These are phyloP conservation scores for Passalora sequoiae DNA, from an alignment of 2,329 filamentous ascomycete species.

Conservation along the genomic window DNA sequence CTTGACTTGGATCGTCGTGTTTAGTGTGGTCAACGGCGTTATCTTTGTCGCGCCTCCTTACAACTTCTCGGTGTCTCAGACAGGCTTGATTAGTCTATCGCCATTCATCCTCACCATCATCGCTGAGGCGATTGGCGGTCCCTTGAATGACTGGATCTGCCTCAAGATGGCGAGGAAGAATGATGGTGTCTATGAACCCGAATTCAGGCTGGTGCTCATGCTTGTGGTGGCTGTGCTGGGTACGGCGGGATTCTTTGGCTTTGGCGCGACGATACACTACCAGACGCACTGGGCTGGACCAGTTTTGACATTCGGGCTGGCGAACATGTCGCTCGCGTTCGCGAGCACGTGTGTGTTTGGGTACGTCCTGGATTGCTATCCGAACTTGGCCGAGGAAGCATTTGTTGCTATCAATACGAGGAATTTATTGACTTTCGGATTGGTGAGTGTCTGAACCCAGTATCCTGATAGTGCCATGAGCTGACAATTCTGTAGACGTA, in stretches of 20 bases:
- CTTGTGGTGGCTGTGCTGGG: conserved; percentile 40
- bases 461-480: neutral
- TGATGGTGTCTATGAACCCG: conserved; percentile 33
- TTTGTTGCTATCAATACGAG: conserved; percentile 50
- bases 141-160: conserved; percentile 43
- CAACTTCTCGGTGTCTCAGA: conserved; percentile 46
- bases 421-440: conserved; percentile 45
- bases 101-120: conserved; percentile 47
- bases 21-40: conserved; percentile 46
- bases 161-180: conserved; percentile 32
- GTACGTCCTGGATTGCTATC: conserved; percentile 49
- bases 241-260: conserved; percentile 46
- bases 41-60: conserved; percentile 33
- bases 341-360: conserved; percentile 47
- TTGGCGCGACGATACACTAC: conserved; percentile 43
- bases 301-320: conserved; percentile 46
- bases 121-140: conserved; percentile 43
- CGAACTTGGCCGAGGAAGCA: conserved; percentile 45
- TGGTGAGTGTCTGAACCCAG: conserved; percentile 19
- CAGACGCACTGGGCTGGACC: conserved; percentile 47
- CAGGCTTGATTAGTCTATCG: conserved; percentile 47
- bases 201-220: conserved; percentile 35
- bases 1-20: conserved; percentile 41
- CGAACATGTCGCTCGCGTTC: conserved; percentile 47
- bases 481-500: too few relatives aligned